Conservation (phyloP, 78 protist species). For the Guillardia theta region DNA sequence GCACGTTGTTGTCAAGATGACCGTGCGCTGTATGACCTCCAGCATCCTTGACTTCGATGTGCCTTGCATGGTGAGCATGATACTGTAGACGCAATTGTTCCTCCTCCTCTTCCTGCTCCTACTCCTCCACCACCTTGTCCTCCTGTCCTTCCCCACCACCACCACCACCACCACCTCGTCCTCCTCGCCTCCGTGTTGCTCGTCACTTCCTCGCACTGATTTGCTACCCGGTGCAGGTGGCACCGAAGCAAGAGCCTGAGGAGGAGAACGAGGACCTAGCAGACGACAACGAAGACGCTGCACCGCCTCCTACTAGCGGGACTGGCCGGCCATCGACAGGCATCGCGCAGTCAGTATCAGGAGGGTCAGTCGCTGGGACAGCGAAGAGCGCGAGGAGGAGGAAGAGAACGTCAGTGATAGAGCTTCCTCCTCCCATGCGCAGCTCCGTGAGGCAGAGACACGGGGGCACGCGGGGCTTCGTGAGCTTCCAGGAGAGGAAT, state of each 20-base stretch:
- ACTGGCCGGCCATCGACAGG: background rate
- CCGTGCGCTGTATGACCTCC: background rate
- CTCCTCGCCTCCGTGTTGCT: background rate
- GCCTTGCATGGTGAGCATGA: background rate
- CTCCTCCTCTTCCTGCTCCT: background rate
- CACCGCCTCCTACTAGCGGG: background rate
- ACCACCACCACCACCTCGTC: background rate
- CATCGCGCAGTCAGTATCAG: background rate
- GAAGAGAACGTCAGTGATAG: background rate
- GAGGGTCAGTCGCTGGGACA: background rate
- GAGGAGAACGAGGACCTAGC: conserved; percentile 21
- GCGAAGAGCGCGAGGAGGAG: background rate
- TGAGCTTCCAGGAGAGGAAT: background rate
- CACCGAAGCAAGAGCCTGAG: background rate
- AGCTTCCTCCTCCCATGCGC: background rate
- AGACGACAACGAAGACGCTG: background rate
- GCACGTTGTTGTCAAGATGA: background rate
- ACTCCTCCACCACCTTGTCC: background rate
- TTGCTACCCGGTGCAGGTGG: background rate
- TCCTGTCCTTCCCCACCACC: background rate
- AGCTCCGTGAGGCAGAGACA: background rate
- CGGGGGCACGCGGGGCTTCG: background rate
- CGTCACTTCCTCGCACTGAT: background rate
- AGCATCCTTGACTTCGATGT: background rate
- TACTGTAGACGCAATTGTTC: background rate